Base-by-base conservation (phyloP, 495 filamentous ascomycete species). In the Cercophora samala region DNA sequence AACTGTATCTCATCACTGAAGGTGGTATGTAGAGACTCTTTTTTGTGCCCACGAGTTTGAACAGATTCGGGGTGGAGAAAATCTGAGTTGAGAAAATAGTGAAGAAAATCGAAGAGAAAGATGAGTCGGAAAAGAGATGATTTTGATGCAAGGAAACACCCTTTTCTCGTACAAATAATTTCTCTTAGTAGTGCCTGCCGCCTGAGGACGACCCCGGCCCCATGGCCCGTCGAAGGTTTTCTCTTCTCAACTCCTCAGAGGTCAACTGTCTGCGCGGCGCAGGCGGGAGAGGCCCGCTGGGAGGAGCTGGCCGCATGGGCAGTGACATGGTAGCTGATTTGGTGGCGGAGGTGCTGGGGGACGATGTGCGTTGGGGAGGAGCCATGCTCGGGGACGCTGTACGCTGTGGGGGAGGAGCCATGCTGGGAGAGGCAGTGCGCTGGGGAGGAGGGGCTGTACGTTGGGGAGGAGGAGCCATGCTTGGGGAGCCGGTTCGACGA, bases 281-380 rank as follows among this genome's bases (percentile, higher is more conserved):
- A 26, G 82, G 81, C 23, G 81, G 81, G 54, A 79, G 73, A 24
- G 76, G 74, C 11, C 77, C 77, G 26, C 74, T 77, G 3, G 80
- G 75, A 24, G 81, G 78, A 55, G 75, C 81, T 58, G 83, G 80
- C 46, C 83, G 78, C 51, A 86, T 77, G 15, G 83, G 81, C 17
- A 86, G 72, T 26, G 76, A 80, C 24, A 84, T 84, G n/a, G 73
- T 72, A 63, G 67, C 53, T n/a, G 68, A 70, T 69, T 42, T 58
- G 65, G 5, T 62, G 8, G 60, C 13, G 26, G n/a, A n/a, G n/a
- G 26, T 21, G 5, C 26, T 46, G 18, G 62, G 62, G 18, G 58
- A 66, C 13, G 58, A 59, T 56, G 61, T 69, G 32, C 60, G 60
- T 42, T 15, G 24, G 13, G 37, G 37, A 46, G 37, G 37, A 46